Evolutionary conservation across 2,329 filamentous ascomycete genomes (phyloP).

Genomic region (Epichloe elymi): DNA sequence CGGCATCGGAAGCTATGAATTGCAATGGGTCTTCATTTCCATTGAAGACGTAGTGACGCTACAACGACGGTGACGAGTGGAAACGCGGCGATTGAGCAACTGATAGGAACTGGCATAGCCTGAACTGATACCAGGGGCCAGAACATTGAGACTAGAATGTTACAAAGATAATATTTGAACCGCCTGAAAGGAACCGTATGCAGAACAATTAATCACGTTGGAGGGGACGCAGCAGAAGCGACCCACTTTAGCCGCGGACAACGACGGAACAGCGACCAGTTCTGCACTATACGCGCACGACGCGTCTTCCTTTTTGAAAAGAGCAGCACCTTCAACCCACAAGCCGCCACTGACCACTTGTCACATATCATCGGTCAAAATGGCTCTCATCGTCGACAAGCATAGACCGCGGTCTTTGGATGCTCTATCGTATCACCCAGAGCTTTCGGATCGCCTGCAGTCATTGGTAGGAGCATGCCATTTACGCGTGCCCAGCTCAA

Average conservation of each 20-base stretch:
- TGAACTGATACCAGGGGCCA: too few species aligned
- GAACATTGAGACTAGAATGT: too few species aligned
- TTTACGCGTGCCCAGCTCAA: background rate
- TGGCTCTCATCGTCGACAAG: slow-evolving; percentile 61
- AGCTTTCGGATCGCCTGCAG: slow-evolving; percentile 74
- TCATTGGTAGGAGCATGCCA: slow-evolving; percentile 54
- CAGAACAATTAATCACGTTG: background rate
- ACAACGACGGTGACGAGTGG: too few species aligned
- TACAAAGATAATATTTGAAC: too few species aligned
- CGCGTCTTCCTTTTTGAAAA: slow-evolving; percentile 18
- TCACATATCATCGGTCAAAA: slow-evolving; percentile 19
- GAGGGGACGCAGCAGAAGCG: background rate
- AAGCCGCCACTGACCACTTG: slow-evolving; percentile 2
- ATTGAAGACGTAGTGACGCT: background rate
- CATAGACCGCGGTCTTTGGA: slow-evolving; percentile 64
- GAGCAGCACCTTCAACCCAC: slow-evolving; percentile 9
- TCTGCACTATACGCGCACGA: slow-evolving; percentile 25
- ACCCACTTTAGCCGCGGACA: background rate
- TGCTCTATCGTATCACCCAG: slow-evolving; percentile 71
- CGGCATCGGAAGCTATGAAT: background rate
- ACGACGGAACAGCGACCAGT: background rate
- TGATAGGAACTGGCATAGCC: too few species aligned
- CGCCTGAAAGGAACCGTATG: too few species aligned
- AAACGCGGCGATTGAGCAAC: too few species aligned
- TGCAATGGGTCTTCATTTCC: too few species aligned